Evolutionary conservation across 495 filamentous ascomycete genomes (phyloP).

Genomic region (Xylaria cubensis): DNA sequence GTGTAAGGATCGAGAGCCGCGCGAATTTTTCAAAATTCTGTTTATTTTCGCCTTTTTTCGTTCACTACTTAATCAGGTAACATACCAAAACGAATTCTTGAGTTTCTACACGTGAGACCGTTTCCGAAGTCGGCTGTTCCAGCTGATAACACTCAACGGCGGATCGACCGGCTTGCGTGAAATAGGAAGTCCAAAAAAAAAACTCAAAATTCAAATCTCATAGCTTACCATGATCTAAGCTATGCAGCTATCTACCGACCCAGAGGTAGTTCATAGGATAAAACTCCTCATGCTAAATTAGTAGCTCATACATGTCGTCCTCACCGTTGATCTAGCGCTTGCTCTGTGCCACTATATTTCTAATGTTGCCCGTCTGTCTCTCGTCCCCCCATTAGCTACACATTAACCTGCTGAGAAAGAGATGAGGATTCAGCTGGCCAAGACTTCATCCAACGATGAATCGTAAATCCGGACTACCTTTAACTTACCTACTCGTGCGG

Average conservation of each 20-base stretch:
- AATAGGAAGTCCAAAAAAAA: conserved; percentile 8
- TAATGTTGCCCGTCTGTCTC: neutral
- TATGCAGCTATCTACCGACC: neutral
- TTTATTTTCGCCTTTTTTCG: too few relatives aligned
- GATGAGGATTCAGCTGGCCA: neutral
- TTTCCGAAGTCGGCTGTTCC: conserved; percentile 15
- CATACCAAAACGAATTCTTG: neutral
- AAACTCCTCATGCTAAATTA: neutral
- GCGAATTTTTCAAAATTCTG: too few relatives aligned
- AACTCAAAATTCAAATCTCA: neutral
- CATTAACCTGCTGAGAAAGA: neutral
- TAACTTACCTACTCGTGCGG: too few relatives aligned
- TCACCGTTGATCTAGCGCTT: neutral
- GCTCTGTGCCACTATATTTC: neutral
- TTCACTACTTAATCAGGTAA: neutral
- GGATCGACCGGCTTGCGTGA: neutral
- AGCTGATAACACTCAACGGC: neutral
- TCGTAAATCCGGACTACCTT: neutral
- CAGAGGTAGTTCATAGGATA: neutral
- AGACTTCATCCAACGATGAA: neutral
- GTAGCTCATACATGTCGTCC: neutral
- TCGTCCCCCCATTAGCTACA: neutral
- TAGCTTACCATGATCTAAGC: neutral
- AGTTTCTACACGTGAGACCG: neutral
- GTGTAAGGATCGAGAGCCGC: too few relatives aligned